Evolutionary conservation across 495 filamentous ascomycete species (phyloP), one percentile per base, ranked within the genome.

Genomic region (Saxispiralis lemnorum): DNA sequence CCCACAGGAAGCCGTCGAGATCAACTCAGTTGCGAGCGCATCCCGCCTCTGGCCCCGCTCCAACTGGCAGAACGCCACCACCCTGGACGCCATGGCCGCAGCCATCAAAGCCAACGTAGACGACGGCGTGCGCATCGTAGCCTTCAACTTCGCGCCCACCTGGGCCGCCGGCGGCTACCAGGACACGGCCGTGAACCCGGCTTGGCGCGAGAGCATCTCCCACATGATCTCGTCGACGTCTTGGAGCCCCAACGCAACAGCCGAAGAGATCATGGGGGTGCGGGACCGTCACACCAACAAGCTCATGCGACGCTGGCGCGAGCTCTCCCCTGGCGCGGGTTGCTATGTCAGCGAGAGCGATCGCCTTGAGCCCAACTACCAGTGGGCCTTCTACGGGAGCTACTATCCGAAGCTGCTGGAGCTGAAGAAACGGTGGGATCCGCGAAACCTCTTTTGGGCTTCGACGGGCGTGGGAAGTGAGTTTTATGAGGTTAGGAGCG

Each of bases 311-410:
- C 4, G 28, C 13, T 13, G 50, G 13, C 46, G 47, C 24, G 15
- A n/a, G 17, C 30, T 49, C 3, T 53, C 53, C 2, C 63, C 62
- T 0, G 43, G 45, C 21, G 48, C 52, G 0, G 65, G 59, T 2
- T 50, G 60, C 6, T 73, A 71, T 52, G 51, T 70, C 45, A 71
- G 69, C 51, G 69, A 73, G 54, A 66, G 59, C 9, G 65, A 78
- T 56, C 50, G 30, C n/a, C 34, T 38, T 31, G 32, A 49, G 43
- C 20, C 32, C 21, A 31, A 50, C 14, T 56, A 21, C 16, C 38
- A 51, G 20, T 17, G 14, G 14, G 43, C 45, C 5, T 56, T 56
- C 38, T 56, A 50, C 33, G 49, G 53, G 2, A 20, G 28, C 10
- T 35, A 56, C 33, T 56, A 56, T 17, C 34, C 37, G 6, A 47